Base-by-base conservation (phyloP, 2,329 filamentous ascomycete species). In the Penicillium sp. region DNA sequence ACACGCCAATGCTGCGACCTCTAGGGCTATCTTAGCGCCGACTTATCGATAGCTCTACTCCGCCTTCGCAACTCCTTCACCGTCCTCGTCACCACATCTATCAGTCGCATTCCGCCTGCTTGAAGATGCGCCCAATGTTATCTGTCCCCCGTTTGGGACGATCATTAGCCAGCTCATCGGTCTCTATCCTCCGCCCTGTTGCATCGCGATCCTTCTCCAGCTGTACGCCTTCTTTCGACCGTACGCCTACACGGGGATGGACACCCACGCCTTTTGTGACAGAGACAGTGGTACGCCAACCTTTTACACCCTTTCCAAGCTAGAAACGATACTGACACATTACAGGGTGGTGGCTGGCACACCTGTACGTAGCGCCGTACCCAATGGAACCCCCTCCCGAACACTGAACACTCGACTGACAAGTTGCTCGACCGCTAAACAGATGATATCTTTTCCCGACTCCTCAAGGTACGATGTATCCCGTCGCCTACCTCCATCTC, bases 361-460 rank as follows among this genome's bases (percentile, higher is more conserved):
- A 88, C 86, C 69, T 89, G 86, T 89, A 76, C 59, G 82, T 78
- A 56, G 37, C 37, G 42, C 48, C 23, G 28, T 44, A 24, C 41
- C 32, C 6, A 52, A 38, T 42, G 40, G 47, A 49, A 63, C 66
- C 64, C 66, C 49, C 51, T 3, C 37, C 18, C 1, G 4, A 18
- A 18, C 15, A 18, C 29, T 23, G 24, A 18, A 27, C 28, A 18
- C 41, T 39, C 23, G 29, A 29, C 52, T 57, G 55, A 50, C 52
- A 12, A 20, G 15, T 18, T 45, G 5, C 25, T 50, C 53, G 15
- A 18, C 56, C 32, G 12, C 33, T 18, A 45, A 28, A 35, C 66
- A 87, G 87, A 87, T 72, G 87, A 91, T 66, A 89, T 91, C 58
- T 91, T 91, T 71, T 90, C 87, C 18, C 85, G 89, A 64, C 76